Percentiles rank a stretch among this genome's conserved stretches.
These are phyloP conservation scores for Ogataea polymorpha DNA, from an alignment of 805 yeast genomes.

Conservation along the genomic window DNA sequence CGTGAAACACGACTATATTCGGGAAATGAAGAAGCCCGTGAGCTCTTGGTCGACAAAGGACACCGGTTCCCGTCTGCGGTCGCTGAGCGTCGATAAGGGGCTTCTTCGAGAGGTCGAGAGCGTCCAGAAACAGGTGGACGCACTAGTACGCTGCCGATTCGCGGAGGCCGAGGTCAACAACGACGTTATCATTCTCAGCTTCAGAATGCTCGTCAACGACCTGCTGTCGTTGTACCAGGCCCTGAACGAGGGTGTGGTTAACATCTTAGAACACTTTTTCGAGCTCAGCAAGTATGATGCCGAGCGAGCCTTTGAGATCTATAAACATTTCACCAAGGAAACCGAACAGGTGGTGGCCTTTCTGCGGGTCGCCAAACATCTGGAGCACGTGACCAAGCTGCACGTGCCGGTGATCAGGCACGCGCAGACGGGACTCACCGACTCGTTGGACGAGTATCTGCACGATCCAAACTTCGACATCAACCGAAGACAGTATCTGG, in stretches of 20 bases:
- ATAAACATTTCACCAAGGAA: conserved; percentile 79
- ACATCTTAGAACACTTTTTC: conserved; percentile 88
- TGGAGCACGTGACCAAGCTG: conserved; percentile 81
- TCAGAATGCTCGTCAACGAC: conserved; percentile 87
- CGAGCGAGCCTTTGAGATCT: conserved; percentile 77
- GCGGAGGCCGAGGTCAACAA: conserved; percentile 78
- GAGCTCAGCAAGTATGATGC: conserved; percentile 89
- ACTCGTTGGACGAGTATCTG: conserved; percentile 83
- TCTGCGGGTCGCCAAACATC: conserved; percentile 82
- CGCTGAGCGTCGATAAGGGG: conserved; percentile 70
- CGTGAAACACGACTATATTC: conserved; percentile 71
- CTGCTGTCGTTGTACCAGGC: conserved; percentile 82
- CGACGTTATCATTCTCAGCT: conserved; percentile 80
- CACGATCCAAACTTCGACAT: conserved; percentile 81
- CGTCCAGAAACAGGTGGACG: conserved; percentile 76
- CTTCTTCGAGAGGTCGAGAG: conserved; percentile 80
- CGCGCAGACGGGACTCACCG: conserved; percentile 91
- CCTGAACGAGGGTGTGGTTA: conserved; percentile 93
- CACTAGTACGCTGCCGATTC: conserved; percentile 70
- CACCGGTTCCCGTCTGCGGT: conserved; percentile 59
- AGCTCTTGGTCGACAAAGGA: conserved; percentile 36
- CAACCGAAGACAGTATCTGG: conserved; percentile 73
- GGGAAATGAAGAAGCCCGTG: conserved; percentile 47
- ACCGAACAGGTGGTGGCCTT: conserved; percentile 86
- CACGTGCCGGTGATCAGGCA: conserved; percentile 95